A percentile compares a stretch with the other conserved stretches of the same genome.
phyloP scores from a whole-genome alignment of 192 early-diverging fungal species.

The Coemansia sp. region DNA sequence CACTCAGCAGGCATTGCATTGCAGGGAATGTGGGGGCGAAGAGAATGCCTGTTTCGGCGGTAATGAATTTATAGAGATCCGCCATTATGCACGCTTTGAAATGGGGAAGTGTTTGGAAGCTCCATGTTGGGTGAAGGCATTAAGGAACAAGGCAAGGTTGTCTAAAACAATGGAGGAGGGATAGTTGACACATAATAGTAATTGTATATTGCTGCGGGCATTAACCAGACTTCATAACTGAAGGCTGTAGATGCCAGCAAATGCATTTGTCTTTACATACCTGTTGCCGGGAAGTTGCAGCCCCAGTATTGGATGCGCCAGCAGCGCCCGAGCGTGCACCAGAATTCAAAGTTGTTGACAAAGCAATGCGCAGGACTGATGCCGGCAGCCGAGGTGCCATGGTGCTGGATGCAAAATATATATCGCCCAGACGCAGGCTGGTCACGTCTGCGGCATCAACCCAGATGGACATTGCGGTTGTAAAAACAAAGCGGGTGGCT shows the following conservation, averaged over 20 bases:
- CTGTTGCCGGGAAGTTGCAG: slow-evolving; percentile 29
- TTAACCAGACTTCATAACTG: no score
- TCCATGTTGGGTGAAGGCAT: no score
- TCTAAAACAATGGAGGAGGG: no score
- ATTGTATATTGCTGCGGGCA: no score
- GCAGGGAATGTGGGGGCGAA: not conserved
- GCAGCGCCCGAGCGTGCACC: slow-evolving; percentile 5
- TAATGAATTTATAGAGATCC: no score
- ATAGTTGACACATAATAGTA: no score
- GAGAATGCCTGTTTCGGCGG: not conserved
- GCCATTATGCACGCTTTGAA: no score
- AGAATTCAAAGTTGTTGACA: slow-evolving; percentile 14
- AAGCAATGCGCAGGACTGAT: slow-evolving; percentile 39
- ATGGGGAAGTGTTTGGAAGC: no score
- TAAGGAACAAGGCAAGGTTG: no score
- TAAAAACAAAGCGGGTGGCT: slow-evolving; percentile 41
- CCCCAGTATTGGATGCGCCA: not conserved
- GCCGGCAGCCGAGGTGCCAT: slow-evolving; percentile 43
- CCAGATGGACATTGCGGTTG: slow-evolving; percentile 44
- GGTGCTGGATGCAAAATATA: slow-evolving; percentile 47
- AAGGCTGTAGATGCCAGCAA: no score
- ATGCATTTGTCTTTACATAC: slow-evolving; percentile 18
- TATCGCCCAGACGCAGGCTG: slow-evolving; percentile 30
- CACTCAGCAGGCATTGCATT: slow-evolving; percentile 8
- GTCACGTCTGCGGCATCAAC: slow-evolving; percentile 26